phyloP scores from a whole-genome alignment of 1,284 basidiomycete genomes.

The Ganoderma lingzhi region DNA sequence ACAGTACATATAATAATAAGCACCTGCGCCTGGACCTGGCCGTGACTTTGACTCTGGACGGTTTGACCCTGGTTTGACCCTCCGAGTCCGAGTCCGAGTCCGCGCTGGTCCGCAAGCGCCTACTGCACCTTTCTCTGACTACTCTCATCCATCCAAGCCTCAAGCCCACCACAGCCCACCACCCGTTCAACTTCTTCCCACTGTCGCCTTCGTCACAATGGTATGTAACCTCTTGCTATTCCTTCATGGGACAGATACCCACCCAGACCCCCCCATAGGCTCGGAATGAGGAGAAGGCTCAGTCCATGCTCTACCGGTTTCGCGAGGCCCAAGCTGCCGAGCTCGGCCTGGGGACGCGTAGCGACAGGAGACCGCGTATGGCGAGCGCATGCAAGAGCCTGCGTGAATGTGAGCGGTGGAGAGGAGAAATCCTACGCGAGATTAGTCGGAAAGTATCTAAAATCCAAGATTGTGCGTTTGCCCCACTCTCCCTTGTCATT shows the following conservation, averaged over 20 bases:
- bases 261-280: slow-evolving; percentile 59
- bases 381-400: slow-evolving; percentile 91
- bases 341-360: slow-evolving; percentile 86
- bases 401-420: slow-evolving; percentile 94
- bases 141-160: no score
- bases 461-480: slow-evolving; percentile 89
- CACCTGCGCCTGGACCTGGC: not conserved
- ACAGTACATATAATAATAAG: not conserved
- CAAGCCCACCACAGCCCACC: not conserved
- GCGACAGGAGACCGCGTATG: slow-evolving; percentile 88
- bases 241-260: not conserved
- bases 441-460: slow-evolving; percentile 97
- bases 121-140: not conserved
- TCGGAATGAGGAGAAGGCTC: slow-evolving; percentile 97
- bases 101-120: not conserved
- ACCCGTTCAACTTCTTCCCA: not conserved
- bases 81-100: no score
- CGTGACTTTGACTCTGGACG: no score
- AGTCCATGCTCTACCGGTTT: slow-evolving; percentile 99
- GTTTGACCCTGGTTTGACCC: not conserved
- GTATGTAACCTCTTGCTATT: not conserved
- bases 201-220: not conserved
- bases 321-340: slow-evolving; percentile 96
- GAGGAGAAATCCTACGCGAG: slow-evolving; percentile 94
- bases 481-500: slow-evolving; percentile 6